A percentile compares a stretch with the other conserved stretches of the same genome.
Evolutionary conservation across 1,284 basidiomycete species (phyloP).

Genomic region (Hortiboletus rubellus): DNA sequence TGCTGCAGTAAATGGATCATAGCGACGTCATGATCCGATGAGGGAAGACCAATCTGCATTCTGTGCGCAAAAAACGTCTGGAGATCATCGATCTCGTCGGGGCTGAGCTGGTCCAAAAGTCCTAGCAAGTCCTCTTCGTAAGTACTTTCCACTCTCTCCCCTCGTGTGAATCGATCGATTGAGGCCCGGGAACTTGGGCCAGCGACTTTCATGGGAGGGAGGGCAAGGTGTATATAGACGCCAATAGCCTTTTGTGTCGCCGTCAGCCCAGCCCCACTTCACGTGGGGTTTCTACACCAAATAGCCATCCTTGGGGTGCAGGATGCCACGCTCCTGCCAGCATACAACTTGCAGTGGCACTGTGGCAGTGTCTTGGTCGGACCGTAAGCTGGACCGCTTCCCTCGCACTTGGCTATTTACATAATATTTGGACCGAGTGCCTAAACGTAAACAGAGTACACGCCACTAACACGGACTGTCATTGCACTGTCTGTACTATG

Average conservation of each 20-base stretch:
- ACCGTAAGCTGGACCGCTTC: no score
- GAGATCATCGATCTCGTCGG: slow-evolving; percentile 22
- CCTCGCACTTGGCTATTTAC: no score
- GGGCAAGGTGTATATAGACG: slow-evolving; percentile 1
- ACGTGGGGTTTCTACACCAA: slow-evolving; percentile 1
- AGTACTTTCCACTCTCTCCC: slow-evolving; percentile 15
- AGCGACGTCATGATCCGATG: slow-evolving; percentile 29
- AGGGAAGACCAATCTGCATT: neutral
- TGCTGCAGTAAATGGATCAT: slow-evolving; percentile 28
- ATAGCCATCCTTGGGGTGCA: neutral
- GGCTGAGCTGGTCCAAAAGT: slow-evolving; percentile 19
- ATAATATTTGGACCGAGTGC: no score
- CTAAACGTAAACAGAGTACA: no score
- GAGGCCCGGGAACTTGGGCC: slow-evolving; percentile 19
- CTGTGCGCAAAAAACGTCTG: slow-evolving; percentile 10
- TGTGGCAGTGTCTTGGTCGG: no score
- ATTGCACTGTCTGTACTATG: no score
- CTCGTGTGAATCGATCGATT: neutral
- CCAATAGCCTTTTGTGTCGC: neutral
- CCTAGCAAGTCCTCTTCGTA: slow-evolving; percentile 27
- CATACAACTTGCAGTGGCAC: no score
- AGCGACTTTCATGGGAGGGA: slow-evolving; percentile 27
- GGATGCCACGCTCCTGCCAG: no score
- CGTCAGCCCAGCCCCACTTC: neutral
- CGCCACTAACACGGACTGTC: no score